Percentiles rank a stretch among this genome's conserved stretches.
Evolutionary conservation across 345 rosid genomes (phyloP).

Genomic region (Lagerstroemia speciosa): DNA sequence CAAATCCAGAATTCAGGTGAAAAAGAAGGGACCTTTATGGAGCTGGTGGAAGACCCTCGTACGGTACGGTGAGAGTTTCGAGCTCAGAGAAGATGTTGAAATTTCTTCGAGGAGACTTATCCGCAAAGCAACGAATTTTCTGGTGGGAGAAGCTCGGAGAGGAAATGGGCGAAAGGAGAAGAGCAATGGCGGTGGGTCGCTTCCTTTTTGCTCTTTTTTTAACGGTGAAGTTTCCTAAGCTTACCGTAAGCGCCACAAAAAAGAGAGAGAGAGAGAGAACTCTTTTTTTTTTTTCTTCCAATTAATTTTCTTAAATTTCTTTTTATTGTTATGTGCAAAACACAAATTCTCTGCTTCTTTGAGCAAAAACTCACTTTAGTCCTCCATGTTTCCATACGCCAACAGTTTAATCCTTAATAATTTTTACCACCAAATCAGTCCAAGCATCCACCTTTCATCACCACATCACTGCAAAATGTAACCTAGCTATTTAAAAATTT

Average conservation of each 20-base stretch:
- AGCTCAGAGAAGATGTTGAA: background rate
- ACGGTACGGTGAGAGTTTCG: background rate
- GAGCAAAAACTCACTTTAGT: background rate
- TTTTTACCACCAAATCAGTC: too few relatives aligned
- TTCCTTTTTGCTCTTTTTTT: slow-evolving; percentile 7
- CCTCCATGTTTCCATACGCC: background rate
- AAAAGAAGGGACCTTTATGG: background rate
- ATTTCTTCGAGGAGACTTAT: background rate
- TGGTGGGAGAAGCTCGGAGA: slow-evolving; percentile 6
- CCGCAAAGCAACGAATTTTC: slow-evolving; percentile 1
- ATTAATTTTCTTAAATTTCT: too few relatives aligned
- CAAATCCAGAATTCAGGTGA: slow-evolving; percentile 2
- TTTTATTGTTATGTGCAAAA: too few relatives aligned
- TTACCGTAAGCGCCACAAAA: slow-evolving; percentile 39
- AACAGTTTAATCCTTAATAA: background rate
- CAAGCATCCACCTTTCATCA: too few relatives aligned
- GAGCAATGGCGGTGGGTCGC: background rate
- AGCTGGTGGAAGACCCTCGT: background rate
- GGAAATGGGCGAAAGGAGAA: background rate
- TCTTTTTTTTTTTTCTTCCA: too few relatives aligned
- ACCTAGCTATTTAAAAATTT: too few relatives aligned
- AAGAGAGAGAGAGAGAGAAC: too few relatives aligned
- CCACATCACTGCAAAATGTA: too few relatives aligned
- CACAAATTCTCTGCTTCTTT: background rate
- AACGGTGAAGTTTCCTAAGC: slow-evolving; percentile 20